These are phyloP conservation scores for Yarrowia sp. DNA, from an alignment of 805 yeast species.

Conservation along the genomic window DNA sequence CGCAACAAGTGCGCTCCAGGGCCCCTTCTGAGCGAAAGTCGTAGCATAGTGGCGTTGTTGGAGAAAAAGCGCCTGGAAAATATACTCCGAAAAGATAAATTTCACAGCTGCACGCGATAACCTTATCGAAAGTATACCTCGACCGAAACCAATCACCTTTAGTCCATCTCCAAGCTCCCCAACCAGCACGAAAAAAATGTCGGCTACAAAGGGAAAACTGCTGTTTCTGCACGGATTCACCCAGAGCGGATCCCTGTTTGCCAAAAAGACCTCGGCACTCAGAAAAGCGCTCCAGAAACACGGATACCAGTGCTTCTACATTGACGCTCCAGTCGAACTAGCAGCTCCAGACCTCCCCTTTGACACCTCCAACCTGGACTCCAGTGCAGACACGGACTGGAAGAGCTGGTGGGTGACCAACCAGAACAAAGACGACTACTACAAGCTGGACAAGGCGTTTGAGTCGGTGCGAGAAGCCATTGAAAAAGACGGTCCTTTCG, in stretches of 20 bases:
- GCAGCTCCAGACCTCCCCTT: slow-evolving; percentile 73
- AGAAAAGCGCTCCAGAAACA: slow-evolving; percentile 67
- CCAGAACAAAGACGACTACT: slow-evolving; percentile 37
- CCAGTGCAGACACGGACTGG: slow-evolving; percentile 47
- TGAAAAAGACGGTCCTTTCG: slow-evolving; percentile 70
- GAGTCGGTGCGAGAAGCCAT: slow-evolving; percentile 53
- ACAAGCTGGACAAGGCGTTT: slow-evolving; percentile 44
- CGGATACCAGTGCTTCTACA: slow-evolving; percentile 67
- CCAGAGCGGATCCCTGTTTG: slow-evolving; percentile 77
- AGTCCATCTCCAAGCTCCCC: background rate
- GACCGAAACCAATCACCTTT: background rate
- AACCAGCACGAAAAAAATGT: background rate
- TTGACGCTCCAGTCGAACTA: slow-evolving; percentile 72
- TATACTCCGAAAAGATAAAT: background rate
- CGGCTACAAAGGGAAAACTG: slow-evolving; percentile 42
- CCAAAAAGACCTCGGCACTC: slow-evolving; percentile 84
- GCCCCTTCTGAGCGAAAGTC: background rate
- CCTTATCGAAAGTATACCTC: background rate
- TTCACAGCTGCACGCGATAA: background rate
- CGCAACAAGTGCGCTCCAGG: background rate
- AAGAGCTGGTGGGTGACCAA: slow-evolving; percentile 77
- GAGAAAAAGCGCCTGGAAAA: no score
- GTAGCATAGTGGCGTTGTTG: background rate
- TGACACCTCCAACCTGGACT: slow-evolving; percentile 50
- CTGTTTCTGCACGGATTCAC: slow-evolving; percentile 88